A percentile compares a stretch with the other conserved stretches of the same genome.
Conservation (phyloP, 345 rosid species). For the Theobroma cacao region DNA sequence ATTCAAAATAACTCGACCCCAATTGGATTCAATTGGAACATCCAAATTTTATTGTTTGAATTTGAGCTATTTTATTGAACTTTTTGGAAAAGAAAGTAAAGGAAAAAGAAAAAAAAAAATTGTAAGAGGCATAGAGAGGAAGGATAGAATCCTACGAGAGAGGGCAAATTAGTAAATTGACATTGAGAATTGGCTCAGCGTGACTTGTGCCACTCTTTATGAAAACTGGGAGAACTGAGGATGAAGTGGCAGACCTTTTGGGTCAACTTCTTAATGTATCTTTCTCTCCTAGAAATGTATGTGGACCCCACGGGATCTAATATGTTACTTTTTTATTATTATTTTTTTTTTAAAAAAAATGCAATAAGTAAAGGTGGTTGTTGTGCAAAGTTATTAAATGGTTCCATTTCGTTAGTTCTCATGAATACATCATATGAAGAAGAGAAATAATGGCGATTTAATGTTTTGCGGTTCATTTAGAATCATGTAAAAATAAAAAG, state of each 20-base stretch:
- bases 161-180: conserved; percentile 5
- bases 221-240: conserved; percentile 17
- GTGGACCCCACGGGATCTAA: conserved; percentile 9
- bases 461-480: background rate
- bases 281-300: background rate
- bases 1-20: too few species aligned
- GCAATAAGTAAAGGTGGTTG: background rate
- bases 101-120: background rate
- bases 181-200: conserved; percentile 17
- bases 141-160: background rate
- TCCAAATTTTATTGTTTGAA: background rate
- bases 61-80: too few species aligned
- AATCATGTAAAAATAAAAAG: too few species aligned
- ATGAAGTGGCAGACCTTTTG: conserved; percentile 19
- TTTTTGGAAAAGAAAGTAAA: background rate
- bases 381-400: background rate
- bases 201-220: conserved; percentile 31
- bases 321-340: background rate
- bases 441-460: background rate
- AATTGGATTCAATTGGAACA: background rate
- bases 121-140: background rate
- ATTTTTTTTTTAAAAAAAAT: background rate
- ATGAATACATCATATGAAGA: background rate
- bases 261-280: conserved; percentile 23
- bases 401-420: background rate